These are phyloP conservation scores for Echium plantagineum DNA, from an alignment of 257 asterid species.

Conservation along the genomic window DNA sequence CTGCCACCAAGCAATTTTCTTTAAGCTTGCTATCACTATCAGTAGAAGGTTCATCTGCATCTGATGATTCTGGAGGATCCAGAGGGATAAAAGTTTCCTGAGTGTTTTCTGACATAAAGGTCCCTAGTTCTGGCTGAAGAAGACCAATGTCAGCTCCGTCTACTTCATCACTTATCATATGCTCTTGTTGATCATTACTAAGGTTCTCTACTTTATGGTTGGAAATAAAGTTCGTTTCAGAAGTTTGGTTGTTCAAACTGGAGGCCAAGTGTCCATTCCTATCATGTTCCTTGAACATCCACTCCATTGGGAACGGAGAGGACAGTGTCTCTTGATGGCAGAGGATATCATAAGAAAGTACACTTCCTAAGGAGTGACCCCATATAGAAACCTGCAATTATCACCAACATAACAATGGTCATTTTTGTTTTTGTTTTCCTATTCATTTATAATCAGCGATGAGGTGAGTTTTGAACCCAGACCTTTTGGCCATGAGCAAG, in stretches of 20 bases:
- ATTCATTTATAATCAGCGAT: too few species aligned
- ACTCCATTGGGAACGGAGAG: constrained; percentile 83
- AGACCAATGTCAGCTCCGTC: constrained; percentile 14
- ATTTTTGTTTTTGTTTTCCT: too few species aligned
- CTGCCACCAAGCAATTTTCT: constrained; percentile 23
- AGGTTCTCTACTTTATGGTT: constrained; percentile 22
- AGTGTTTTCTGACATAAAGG: constrained; percentile 24
- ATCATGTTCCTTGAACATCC: constrained; percentile 54
- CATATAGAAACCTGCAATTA: constrained; percentile 66
- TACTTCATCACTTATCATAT: constrained; percentile 14
- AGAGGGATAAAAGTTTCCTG: constrained; percentile 34
- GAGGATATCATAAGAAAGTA: constrained; percentile 85
- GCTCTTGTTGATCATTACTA: constrained; percentile 22
- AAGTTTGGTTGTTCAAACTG: constrained; percentile 14
- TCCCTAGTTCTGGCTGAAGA: constrained; percentile 12
- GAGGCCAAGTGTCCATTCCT: constrained; percentile 17
- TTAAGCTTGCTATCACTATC: constrained; percentile 23
- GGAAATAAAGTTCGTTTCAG: constrained; percentile 16
- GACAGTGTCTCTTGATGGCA: constrained; percentile 76
- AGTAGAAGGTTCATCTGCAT: constrained; percentile 41
- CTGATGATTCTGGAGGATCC: constrained; percentile 54
- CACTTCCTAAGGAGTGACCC: constrained; percentile 98
- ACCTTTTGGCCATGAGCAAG: too few species aligned
- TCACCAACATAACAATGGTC: neutral
- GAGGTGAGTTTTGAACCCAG: too few species aligned